A percentile compares a stretch with the other conserved stretches of the same genome.
phyloP scores from a whole-genome alignment of 345 rosid species.

The Salix udensis region DNA sequence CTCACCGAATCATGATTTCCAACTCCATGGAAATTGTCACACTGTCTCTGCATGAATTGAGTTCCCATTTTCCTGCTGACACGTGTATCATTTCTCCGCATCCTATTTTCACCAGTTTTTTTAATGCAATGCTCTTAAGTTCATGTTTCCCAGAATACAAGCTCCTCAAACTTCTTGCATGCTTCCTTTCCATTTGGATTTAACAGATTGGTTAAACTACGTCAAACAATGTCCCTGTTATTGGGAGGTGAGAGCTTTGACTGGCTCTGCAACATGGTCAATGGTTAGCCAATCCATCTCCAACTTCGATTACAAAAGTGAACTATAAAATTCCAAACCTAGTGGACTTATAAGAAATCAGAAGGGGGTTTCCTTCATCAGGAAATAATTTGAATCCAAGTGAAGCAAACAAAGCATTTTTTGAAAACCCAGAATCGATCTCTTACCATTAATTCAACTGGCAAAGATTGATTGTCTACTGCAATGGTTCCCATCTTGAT shows the following conservation, averaged over 20 bases:
- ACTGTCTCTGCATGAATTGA: not conserved
- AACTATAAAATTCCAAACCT: not conserved
- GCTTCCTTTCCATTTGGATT: not conserved
- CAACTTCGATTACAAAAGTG: not conserved
- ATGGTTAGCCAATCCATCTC: constrained; percentile 51
- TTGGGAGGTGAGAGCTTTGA: constrained; percentile 92
- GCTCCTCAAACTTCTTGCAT: not conserved
- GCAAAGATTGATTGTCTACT: not conserved
- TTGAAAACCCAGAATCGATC: too few relatives aligned
- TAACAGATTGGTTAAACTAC: not conserved
- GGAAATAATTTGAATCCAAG: constrained; percentile 29
- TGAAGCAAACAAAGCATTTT: not conserved
- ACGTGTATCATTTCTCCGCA: too few relatives aligned
- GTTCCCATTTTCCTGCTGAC: not conserved
- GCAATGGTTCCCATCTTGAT: not conserved
- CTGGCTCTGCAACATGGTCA: constrained; percentile 95
- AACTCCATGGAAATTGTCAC: not conserved
- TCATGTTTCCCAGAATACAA: not conserved
- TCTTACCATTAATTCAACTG: too few relatives aligned
- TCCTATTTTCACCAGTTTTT: not conserved
- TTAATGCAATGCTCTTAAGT: not conserved
- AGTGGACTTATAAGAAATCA: constrained; percentile 1
- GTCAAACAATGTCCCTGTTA: not conserved
- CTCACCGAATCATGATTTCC: not conserved
- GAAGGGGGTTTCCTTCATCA: constrained; percentile 69